Base-by-base conservation (phyloP, 2,329 filamentous ascomycete genomes). In the Penicillium sp. region DNA sequence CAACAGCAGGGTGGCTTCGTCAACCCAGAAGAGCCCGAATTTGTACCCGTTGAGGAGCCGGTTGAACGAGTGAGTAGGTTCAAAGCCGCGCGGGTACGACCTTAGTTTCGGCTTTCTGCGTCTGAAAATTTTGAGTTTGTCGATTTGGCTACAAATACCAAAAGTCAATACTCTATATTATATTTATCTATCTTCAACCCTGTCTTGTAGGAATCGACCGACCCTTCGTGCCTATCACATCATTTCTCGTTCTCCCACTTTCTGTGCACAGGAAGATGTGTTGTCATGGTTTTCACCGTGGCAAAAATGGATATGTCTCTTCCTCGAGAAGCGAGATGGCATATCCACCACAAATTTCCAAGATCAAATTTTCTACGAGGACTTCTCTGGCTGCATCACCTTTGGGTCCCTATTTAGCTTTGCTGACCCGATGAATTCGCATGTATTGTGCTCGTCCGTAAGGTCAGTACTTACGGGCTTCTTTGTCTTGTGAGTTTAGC, bases 1-100 rank as follows among this genome's bases (percentile, higher is more conserved):
- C 87, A 92, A 67, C 85, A 88, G 68, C 87, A 95, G 69, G 93
- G 93, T 55, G 93, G 93, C 3, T 96, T 97, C 75, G 79, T 90
- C 69, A 84, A 86, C 59, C 86, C 92, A 68, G 86, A 90, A 61
- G 87, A 92, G 61, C 82, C 85, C 55, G 84, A 83, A 49, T 85
- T 87, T 51, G 84, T 90, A 55, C 85, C 89, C 1, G 80, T 93
- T 57, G 87, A 93, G 52, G 86, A 87, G 19, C 64, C 73, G 26
- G 71, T 70, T 4, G 75, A 70, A 60, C 78, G 75, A 35, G 71
- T 81, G 52, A 83, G 81, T 71, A 76, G 78, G 55, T 83, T 83
- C 70, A 80, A 76, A 62, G 79, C 81, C 62, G 79, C 81, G 16
- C 75, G 80, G 28, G 72, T 81, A 68, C 49, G 49, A 14, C 51